A percentile compares a stretch with the other conserved stretches of the same genome.
Evolutionary conservation across 352 stramenopile genomes (phyloP).

Genomic region (Phytophthora boehmeriae): DNA sequence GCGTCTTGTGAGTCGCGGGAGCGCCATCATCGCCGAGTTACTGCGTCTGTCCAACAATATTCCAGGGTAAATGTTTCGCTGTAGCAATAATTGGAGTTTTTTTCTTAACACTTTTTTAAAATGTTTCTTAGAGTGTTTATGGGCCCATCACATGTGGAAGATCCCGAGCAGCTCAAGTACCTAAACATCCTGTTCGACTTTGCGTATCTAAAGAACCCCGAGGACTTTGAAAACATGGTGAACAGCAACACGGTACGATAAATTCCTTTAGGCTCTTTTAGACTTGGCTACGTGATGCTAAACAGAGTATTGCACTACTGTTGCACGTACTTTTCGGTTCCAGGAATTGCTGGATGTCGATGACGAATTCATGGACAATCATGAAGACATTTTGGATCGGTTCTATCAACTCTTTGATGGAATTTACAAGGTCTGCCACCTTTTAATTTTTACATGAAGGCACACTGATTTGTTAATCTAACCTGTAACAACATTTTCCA

Average conservation of each 20-base stretch:
- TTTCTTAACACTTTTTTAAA: too few species aligned
- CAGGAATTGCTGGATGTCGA: slow-evolving; percentile 90
- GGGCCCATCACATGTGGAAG: slow-evolving; percentile 84
- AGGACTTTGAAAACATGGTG: slow-evolving; percentile 94
- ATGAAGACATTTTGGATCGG: slow-evolving; percentile 83
- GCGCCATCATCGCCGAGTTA: slow-evolving; percentile 93
- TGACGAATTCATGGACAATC: slow-evolving; percentile 92
- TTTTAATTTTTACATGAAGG: not conserved
- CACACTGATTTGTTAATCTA: not conserved
- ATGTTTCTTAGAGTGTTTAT: slow-evolving; percentile 74
- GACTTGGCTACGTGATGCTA: slow-evolving; percentile 21
- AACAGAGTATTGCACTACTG: not conserved
- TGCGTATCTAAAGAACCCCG: slow-evolving; percentile 93
- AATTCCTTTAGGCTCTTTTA: slow-evolving; percentile 7
- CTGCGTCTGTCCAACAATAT: slow-evolving; percentile 93
- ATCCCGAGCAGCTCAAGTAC: slow-evolving; percentile 91
- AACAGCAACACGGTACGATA: slow-evolving; percentile 86
- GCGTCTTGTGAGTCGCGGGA: slow-evolving; percentile 90
- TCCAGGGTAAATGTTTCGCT: slow-evolving; percentile 52
- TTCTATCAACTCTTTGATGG: slow-evolving; percentile 92
- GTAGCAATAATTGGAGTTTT: not conserved
- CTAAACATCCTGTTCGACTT: slow-evolving; percentile 96
- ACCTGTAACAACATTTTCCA: not conserved
- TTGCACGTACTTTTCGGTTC: slow-evolving; percentile 5
- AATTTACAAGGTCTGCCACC: slow-evolving; percentile 74